Conservation (phyloP, 306 rosid genomes). For the Cyclanthera cordifolia region DNA sequence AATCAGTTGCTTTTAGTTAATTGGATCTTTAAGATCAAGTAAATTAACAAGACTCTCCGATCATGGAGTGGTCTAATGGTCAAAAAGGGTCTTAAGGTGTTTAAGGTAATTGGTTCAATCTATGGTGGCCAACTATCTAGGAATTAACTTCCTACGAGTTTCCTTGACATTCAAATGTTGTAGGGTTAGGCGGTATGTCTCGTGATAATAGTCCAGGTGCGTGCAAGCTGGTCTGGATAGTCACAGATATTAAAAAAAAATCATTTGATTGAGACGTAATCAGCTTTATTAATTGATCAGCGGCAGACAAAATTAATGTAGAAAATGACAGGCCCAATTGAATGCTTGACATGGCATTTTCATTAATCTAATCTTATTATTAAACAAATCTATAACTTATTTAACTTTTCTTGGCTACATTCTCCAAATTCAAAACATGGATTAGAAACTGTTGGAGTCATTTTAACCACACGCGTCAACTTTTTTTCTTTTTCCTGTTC, state of each 20-base stretch:
- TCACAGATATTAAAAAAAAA: too few relatives aligned
- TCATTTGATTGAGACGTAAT: neutral
- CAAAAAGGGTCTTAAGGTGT: too few relatives aligned
- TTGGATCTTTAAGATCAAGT: neutral
- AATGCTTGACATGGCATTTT: neutral
- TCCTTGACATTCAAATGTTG: too few relatives aligned
- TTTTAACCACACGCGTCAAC: neutral
- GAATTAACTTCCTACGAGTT: too few relatives aligned
- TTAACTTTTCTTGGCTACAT: neutral
- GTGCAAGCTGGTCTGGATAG: too few relatives aligned
- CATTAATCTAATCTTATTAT: neutral
- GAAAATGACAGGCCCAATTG: constrained; percentile 9
- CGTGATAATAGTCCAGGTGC: too few relatives aligned
- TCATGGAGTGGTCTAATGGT: too few relatives aligned
- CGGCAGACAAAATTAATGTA: neutral
- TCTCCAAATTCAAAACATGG: neutral
- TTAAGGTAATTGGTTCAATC: too few relatives aligned
- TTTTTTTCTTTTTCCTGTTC: neutral
- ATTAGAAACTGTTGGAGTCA: neutral
- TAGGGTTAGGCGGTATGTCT: too few relatives aligned
- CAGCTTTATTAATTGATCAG: constrained; percentile 8
- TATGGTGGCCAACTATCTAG: too few relatives aligned
- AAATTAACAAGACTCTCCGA: too few relatives aligned
- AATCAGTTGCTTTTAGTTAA: neutral
- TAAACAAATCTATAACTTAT: neutral